These are phyloP conservation scores for Infundibulicybe gibba DNA, from an alignment of 768 basidiomycete species.

Conservation along the genomic window DNA sequence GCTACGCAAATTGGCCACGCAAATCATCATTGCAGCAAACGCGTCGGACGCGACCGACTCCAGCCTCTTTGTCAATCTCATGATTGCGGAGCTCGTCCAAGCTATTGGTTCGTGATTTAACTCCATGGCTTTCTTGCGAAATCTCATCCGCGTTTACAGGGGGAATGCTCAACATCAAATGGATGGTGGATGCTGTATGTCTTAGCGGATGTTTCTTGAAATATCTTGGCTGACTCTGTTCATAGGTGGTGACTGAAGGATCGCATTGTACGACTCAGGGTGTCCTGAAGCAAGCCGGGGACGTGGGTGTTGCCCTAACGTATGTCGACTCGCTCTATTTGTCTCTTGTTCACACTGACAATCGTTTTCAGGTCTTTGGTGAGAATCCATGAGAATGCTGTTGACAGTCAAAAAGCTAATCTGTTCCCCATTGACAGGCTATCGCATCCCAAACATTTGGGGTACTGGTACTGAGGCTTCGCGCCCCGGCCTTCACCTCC, in stretches of 20 bases:
- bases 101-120: slow-evolving; percentile 25
- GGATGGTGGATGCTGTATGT: slow-evolving; percentile 33
- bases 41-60: slow-evolving; percentile 26
- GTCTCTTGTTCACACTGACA: not conserved
- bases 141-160: slow-evolving; percentile 13
- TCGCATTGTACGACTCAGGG: slow-evolving; percentile 42
- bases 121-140: not conserved
- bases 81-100: slow-evolving; percentile 45
- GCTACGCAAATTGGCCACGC: not conserved
- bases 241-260: slow-evolving; percentile 26
- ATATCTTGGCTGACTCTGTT: not conserved
- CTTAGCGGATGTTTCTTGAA: not conserved
- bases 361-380: slow-evolving; percentile 16
- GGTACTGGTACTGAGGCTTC: slow-evolving; percentile 41
- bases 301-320: slow-evolving; percentile 42
- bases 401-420: not conserved
- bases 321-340: slow-evolving; percentile 20
- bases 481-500: slow-evolving; percentile 24
- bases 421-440: slow-evolving; percentile 17
- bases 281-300: slow-evolving; percentile 42
- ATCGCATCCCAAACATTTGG: slow-evolving; percentile 49
- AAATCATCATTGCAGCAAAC: slow-evolving; percentile 1
- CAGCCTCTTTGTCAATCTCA: slow-evolving; percentile 42
- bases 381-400: slow-evolving; percentile 1
- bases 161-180: slow-evolving; percentile 38